phyloP scores from a whole-genome alignment of 1,139 yeast genomes.

The Zygotorulaspora mrakii region DNA sequence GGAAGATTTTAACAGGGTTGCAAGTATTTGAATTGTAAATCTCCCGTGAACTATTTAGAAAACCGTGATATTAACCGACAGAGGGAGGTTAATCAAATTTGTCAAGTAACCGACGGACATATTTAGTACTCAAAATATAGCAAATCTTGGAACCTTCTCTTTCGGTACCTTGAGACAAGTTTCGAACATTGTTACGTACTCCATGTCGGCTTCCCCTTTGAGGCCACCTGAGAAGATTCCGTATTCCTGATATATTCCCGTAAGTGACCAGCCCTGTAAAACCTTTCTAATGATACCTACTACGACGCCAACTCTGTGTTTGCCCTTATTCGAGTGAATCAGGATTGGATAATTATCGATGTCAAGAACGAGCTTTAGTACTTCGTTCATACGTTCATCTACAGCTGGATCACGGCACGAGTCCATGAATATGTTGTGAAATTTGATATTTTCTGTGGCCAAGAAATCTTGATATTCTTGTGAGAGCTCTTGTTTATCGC shows the following conservation, averaged over 20 bases:
- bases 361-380: conserved; percentile 63
- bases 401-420: conserved; percentile 74
- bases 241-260: conserved; percentile 92
- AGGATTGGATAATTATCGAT: conserved; percentile 77
- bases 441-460: conserved; percentile 49
- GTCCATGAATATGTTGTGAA: conserved; percentile 61
- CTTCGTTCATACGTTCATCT: conserved; percentile 53
- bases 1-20: no score
- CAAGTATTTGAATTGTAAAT: no score
- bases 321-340: conserved; percentile 91
- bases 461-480: conserved; percentile 66
- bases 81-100: no score
- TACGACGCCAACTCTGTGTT: conserved; percentile 87
- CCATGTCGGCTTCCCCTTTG: conserved; percentile 87
- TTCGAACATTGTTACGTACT: conserved; percentile 42
- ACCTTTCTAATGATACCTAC: conserved; percentile 84
- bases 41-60: no score
- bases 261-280: conserved; percentile 88
- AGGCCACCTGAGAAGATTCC: conserved; percentile 83
- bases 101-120: no score
- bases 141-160: conserved; percentile 25
- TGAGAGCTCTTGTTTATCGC: conserved; percentile 61
- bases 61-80: no score
- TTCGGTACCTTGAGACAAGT: conserved; percentile 22
- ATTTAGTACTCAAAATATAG: conserved; percentile 9